Conservation (phyloP, 2,329 filamentous ascomycete species). For the Trichoderma gracile region DNA sequence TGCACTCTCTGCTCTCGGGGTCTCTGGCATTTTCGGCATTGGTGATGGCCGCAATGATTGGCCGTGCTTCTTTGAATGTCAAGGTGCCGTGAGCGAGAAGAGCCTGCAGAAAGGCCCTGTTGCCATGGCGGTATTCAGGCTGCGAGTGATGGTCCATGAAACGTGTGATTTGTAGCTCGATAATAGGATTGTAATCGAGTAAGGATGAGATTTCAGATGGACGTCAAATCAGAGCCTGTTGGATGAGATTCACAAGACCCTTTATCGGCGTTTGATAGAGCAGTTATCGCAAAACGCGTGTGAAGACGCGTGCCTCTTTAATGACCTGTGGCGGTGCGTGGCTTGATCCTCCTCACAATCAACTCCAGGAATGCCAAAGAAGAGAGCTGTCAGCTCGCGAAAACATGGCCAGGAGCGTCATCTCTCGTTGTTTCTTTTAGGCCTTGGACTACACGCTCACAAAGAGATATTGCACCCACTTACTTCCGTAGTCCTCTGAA, state of each 20-base stretch:
- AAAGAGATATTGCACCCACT: no score
- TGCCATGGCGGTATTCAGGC: slow-evolving; percentile 57
- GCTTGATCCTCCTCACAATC: background rate
- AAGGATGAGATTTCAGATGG: background rate
- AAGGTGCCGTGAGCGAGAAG: slow-evolving; percentile 77
- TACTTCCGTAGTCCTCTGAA: no score
- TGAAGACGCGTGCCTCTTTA: slow-evolving; percentile 16
- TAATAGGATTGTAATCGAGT: background rate
- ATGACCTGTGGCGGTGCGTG: slow-evolving; percentile 28
- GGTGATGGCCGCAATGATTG: slow-evolving; percentile 74
- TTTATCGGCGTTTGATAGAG: background rate
- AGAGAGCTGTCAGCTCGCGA: no score
- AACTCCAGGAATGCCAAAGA: no score
- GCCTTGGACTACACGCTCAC: no score
- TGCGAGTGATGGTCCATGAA: slow-evolving; percentile 33
- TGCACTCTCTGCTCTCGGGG: slow-evolving; percentile 41
- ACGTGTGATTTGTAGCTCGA: background rate
- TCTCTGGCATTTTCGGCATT: slow-evolving; percentile 52
- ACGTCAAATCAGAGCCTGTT: background rate
- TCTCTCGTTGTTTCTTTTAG: no score
- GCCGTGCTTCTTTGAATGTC: slow-evolving; percentile 71
- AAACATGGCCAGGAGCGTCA: no score
- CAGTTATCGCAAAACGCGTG: slow-evolving; percentile 18
- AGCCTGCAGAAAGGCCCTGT: slow-evolving; percentile 89
- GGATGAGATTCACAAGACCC: background rate